Percentiles rank a stretch among this genome's conserved stretches.
These are phyloP conservation scores for Mucuna pruriens DNA, from an alignment of 306 rosid genomes.

Conservation along the genomic window DNA sequence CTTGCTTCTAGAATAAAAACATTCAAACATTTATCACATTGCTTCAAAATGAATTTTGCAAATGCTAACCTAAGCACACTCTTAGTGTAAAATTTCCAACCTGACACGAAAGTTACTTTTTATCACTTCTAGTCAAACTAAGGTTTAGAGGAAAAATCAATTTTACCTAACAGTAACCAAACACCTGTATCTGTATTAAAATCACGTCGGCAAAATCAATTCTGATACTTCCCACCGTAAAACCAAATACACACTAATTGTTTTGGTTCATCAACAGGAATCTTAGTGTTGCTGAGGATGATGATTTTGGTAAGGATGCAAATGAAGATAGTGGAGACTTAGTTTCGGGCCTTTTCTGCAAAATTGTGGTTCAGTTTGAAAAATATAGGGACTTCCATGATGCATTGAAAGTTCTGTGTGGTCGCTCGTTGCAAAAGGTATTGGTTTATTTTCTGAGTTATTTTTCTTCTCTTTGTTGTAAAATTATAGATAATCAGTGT, in stretches of 20 bases:
- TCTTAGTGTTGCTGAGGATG: constrained; percentile 87
- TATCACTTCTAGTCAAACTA: too few species aligned
- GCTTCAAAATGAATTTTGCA: too few species aligned
- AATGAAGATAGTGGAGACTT: constrained; percentile 62
- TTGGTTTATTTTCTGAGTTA: constrained; percentile 4
- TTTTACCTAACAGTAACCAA: too few species aligned
- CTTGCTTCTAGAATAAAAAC: too few species aligned
- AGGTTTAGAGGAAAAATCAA: too few species aligned
- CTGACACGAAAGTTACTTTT: too few species aligned
- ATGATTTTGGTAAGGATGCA: constrained; percentile 69
- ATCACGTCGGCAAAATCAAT: constrained; percentile 11
- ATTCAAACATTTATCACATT: too few species aligned
- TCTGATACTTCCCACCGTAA: neutral
- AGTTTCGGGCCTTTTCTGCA: constrained; percentile 88
- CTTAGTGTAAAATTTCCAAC: too few species aligned
- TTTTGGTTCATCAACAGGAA: constrained; percentile 59
- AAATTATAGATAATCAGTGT: constrained; percentile 18
- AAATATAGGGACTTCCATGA: constrained; percentile 72
- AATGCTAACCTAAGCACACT: too few species aligned
- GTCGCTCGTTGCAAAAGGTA: constrained; percentile 94
- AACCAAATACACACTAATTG: neutral
- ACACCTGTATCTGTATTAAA: neutral
- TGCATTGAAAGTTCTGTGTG: constrained; percentile 72
- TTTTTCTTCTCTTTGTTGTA: neutral
- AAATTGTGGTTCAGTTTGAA: constrained; percentile 91